These are phyloP conservation scores for Euphorbia tirucalli DNA, from an alignment of 345 rosid genomes.

Conservation along the genomic window DNA sequence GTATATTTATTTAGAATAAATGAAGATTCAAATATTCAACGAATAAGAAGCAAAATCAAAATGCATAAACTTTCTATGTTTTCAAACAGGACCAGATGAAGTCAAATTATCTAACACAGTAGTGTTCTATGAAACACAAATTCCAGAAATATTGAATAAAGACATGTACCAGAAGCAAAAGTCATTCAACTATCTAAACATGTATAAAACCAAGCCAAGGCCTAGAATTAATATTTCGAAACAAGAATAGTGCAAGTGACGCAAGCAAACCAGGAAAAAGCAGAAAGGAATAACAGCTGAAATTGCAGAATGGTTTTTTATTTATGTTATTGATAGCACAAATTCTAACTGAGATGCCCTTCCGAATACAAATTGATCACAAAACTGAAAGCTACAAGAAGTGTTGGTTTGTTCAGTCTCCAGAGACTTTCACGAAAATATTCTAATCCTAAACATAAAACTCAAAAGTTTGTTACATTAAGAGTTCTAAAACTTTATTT, in stretches of 20 bases:
- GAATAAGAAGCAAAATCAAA: not conserved
- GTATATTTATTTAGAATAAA: not conserved
- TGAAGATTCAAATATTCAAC: not conserved
- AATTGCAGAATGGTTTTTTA: conserved; percentile 3
- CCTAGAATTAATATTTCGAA: not conserved
- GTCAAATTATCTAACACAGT: not conserved
- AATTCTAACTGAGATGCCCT: not conserved
- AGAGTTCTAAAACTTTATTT: too few species aligned
- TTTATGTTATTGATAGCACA: not conserved
- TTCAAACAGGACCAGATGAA: not conserved
- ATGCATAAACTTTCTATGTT: not conserved
- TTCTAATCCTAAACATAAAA: too few species aligned
- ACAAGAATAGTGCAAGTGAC: not conserved
- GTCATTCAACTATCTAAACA: not conserved
- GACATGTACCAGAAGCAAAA: not conserved
- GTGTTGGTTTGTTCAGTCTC: too few species aligned
- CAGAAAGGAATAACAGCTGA: not conserved
- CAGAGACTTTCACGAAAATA: too few species aligned
- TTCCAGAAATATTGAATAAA: not conserved
- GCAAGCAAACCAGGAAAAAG: not conserved
- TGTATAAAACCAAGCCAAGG: not conserved
- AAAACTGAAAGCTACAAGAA: not conserved
- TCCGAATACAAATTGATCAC: conserved; percentile 1
- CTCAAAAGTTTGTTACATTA: too few species aligned
- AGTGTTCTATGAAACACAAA: not conserved